phyloP scores from a whole-genome alignment of 176 grass and related monocot genomes.

The Leersia perrieri region DNA sequence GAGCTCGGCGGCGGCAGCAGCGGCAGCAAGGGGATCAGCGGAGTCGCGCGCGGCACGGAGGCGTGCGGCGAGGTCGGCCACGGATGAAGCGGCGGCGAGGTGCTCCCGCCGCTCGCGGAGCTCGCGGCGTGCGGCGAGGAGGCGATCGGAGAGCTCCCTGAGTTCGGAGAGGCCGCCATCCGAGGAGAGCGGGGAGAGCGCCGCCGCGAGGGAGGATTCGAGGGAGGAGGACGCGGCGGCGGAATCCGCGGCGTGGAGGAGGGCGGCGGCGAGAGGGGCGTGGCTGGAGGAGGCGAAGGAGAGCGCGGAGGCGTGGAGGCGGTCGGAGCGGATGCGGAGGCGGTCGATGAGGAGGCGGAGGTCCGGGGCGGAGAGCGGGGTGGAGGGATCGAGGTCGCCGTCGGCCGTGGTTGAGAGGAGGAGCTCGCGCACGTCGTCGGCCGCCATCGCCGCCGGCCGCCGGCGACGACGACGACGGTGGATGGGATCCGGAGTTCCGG shows the following conservation, averaged over 20 bases:
- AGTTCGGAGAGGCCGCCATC: slow-evolving; percentile 70
- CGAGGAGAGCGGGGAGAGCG: slow-evolving; percentile 63
- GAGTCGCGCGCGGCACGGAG: slow-evolving; percentile 61
- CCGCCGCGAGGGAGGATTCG: slow-evolving; percentile 40
- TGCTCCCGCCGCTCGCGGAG: slow-evolving; percentile 71
- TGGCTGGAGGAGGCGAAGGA: slow-evolving; percentile 71
- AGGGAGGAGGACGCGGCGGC: slow-evolving; percentile 37
- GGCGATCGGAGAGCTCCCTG: slow-evolving; percentile 55
- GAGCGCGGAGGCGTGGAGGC: slow-evolving; percentile 64
- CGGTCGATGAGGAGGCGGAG: slow-evolving; percentile 92
- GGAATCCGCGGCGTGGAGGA: slow-evolving; percentile 51
- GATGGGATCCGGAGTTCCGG: slow-evolving; percentile 25
- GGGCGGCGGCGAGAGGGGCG: slow-evolving; percentile 47
- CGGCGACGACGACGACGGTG: neutral
- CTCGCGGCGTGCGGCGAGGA: slow-evolving; percentile 50
- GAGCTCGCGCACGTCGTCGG: slow-evolving; percentile 80
- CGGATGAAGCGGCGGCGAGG: slow-evolving; percentile 46
- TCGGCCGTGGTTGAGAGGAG: slow-evolving; percentile 70
- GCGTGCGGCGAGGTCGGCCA: slow-evolving; percentile 48
- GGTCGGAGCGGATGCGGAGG: slow-evolving; percentile 77
- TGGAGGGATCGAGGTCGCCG: slow-evolving; percentile 79
- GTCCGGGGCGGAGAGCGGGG: slow-evolving; percentile 84
- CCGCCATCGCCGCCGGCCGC: slow-evolving; percentile 39
- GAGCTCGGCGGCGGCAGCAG: slow-evolving; percentile 45
- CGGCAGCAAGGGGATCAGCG: slow-evolving; percentile 46